Percentiles rank a stretch among this genome's conserved stretches.
phyloP scores from a whole-genome alignment of 345 rosid species.

The Leavenworthia alabamica region DNA sequence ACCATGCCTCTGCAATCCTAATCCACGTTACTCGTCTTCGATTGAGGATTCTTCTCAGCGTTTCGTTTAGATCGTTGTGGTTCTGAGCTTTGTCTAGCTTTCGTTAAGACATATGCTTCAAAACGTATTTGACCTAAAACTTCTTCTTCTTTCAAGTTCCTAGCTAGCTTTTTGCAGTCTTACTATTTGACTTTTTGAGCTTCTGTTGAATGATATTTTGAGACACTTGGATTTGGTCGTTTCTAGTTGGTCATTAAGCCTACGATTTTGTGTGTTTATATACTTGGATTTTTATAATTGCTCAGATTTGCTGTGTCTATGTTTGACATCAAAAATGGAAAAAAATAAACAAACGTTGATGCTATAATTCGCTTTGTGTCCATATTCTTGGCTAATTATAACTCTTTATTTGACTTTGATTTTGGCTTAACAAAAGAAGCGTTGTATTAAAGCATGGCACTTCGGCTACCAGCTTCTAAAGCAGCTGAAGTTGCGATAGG shows the following conservation, averaged over 20 bases:
- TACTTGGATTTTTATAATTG: neutral
- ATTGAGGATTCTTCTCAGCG: neutral
- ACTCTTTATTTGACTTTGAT: neutral
- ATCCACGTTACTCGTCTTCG: neutral
- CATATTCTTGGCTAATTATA: slow-evolving; percentile 8
- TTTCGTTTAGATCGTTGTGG: slow-evolving; percentile 12
- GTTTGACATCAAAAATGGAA: neutral
- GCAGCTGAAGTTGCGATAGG: slow-evolving; percentile 88
- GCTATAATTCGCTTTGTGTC: slow-evolving; percentile 16
- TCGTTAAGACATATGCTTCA: neutral
- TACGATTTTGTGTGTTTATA: neutral
- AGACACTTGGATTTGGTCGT: slow-evolving; percentile 1
- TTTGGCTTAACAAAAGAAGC: slow-evolving; percentile 3
- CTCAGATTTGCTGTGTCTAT: slow-evolving; percentile 9
- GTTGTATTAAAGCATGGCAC: slow-evolving; percentile 61
- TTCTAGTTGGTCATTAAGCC: neutral
- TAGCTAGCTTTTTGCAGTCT: neutral
- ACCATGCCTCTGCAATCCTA: neutral
- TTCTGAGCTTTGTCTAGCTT: slow-evolving; percentile 2
- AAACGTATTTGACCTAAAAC: slow-evolving; percentile 8
- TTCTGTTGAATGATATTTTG: neutral
- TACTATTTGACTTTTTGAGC: neutral
- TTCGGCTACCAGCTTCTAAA: slow-evolving; percentile 52
- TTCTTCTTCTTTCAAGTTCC: neutral
- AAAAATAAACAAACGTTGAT: neutral